A percentile compares a stretch with the other conserved stretches of the same genome.
phyloP scores from a whole-genome alignment of 768 basidiomycete species.

The Cyclocybe aegerita region DNA sequence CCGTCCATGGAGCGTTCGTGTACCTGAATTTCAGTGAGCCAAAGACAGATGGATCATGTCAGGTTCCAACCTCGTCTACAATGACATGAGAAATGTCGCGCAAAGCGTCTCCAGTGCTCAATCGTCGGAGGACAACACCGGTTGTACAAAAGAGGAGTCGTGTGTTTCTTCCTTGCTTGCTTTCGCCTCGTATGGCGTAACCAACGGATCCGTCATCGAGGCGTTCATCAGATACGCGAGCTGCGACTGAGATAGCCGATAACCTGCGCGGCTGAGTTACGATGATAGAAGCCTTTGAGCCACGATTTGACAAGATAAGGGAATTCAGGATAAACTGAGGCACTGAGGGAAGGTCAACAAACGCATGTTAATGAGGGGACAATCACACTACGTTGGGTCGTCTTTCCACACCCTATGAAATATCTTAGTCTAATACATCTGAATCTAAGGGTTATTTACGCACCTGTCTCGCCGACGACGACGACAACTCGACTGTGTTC shows the following conservation, averaged over 20 bases:
- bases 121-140: slow-evolving; percentile 82
- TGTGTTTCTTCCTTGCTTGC: slow-evolving; percentile 61
- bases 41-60: not conserved
- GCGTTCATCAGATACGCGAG: slow-evolving; percentile 83
- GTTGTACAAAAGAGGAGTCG: slow-evolving; percentile 91
- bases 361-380: not conserved
- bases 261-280: slow-evolving; percentile 90
- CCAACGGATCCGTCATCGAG: slow-evolving; percentile 77
- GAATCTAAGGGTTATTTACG: slow-evolving; percentile 3
- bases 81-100: slow-evolving; percentile 78
- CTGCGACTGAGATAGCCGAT: slow-evolving; percentile 85
- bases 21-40: slow-evolving; percentile 44
- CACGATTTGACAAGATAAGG: slow-evolving; percentile 59
- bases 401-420: slow-evolving; percentile 79
- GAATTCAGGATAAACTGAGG: slow-evolving; percentile 91
- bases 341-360: slow-evolving; percentile 38
- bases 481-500: slow-evolving; percentile 67
- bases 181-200: slow-evolving; percentile 89
- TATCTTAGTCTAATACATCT: not conserved
- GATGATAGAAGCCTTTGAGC: slow-evolving; percentile 71
- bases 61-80: slow-evolving; percentile 75
- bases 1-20: slow-evolving; percentile 92
- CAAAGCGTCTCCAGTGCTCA: slow-evolving; percentile 73
- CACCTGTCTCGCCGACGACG: slow-evolving; percentile 89
- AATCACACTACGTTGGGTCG: slow-evolving; percentile 65